Conservation (phyloP, 345 rosid genomes). For the Cardiospermum halicacabum region DNA sequence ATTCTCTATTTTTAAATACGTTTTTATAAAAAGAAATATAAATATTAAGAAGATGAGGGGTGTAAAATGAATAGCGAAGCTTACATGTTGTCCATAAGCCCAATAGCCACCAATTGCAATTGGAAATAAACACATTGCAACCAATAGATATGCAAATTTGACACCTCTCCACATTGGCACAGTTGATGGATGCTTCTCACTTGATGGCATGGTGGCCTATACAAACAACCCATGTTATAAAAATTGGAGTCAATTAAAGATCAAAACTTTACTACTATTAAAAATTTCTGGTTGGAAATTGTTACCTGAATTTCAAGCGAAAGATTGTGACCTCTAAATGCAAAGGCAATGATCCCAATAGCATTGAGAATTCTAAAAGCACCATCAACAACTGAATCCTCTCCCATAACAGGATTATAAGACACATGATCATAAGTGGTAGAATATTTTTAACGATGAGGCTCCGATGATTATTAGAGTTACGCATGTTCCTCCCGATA, state of each 20-base stretch:
- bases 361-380: conserved; percentile 44
- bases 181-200: conserved; percentile 61
- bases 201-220: conserved; percentile 75
- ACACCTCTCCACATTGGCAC: conserved; percentile 77
- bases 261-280: too few relatives aligned
- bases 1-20: too few relatives aligned
- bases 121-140: conserved; percentile 56
- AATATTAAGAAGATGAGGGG: too few relatives aligned
- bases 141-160: conserved; percentile 38
- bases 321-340: conserved; percentile 71
- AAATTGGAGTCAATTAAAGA: too few relatives aligned
- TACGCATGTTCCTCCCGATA: conserved; percentile 63
- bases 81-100: conserved; percentile 63
- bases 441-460: conserved; percentile 26
- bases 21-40: too few relatives aligned
- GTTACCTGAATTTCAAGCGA: conserved; percentile 70
- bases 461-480: conserved; percentile 55
- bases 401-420: conserved; percentile 24
- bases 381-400: conserved; percentile 12
- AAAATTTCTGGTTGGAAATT: too few relatives aligned
- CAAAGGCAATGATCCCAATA: conserved; percentile 59
- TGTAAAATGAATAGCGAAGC: too few relatives aligned
- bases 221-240: too few relatives aligned
- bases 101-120: conserved; percentile 59
- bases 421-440: conserved; percentile 30